A percentile compares a stretch with the other conserved stretches of the same genome.
Conservation (phyloP, 352 stramenopile genomes). For the Globisporangium cylindrosporum region DNA sequence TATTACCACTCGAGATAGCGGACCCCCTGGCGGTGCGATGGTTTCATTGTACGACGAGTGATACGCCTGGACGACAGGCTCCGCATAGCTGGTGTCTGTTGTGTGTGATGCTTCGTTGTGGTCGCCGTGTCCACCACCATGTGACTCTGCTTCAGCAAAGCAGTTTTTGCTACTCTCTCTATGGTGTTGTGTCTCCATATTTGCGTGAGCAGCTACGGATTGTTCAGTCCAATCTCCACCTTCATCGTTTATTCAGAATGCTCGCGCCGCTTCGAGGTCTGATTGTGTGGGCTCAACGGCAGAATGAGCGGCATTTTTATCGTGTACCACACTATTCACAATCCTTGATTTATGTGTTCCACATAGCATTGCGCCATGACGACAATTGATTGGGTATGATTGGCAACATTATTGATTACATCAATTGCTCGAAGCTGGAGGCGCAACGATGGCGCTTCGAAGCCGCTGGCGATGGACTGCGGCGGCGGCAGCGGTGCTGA, state of each 20-base stretch:
- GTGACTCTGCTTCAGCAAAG: constrained; percentile 8
- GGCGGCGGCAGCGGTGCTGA: background rate
- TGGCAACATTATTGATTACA: constrained; percentile 1
- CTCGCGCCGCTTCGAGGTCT: background rate
- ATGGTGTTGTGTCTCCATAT: constrained; percentile 3
- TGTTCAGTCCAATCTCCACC: background rate
- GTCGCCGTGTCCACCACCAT: constrained; percentile 1
- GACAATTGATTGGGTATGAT: background rate
- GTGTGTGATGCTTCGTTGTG: background rate
- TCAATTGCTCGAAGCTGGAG: background rate
- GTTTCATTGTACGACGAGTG: constrained; percentile 53
- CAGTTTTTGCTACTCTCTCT: background rate
- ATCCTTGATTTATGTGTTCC: background rate
- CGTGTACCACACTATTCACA: background rate
- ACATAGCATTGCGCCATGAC: background rate
- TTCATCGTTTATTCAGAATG: background rate
- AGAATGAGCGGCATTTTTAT: background rate
- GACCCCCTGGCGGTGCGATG: constrained; percentile 39
- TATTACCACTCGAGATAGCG: constrained; percentile 36
- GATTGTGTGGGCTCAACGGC: background rate
- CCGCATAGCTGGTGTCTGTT: background rate
- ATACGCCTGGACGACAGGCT: constrained; percentile 33
- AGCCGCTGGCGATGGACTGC: constrained; percentile 4
- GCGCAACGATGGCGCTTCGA: constrained; percentile 5
- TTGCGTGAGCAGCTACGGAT: background rate